Evolutionary conservation across 768 basidiomycete genomes (phyloP).

Genomic region (Jaapia argillacea): DNA sequence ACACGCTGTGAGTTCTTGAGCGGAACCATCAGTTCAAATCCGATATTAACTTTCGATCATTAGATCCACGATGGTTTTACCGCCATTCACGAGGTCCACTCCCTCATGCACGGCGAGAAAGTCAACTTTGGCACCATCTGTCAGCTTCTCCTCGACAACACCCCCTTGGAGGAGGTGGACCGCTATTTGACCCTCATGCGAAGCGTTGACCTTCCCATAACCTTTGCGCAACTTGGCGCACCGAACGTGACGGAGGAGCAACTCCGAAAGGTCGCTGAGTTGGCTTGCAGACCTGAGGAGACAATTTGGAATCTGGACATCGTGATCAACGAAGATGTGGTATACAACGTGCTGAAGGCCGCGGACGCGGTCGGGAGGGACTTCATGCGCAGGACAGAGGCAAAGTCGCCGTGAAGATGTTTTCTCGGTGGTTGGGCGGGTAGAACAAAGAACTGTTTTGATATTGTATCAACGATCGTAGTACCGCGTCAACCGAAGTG

Average conservation of each 20-base stretch:
- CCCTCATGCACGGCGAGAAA: conserved; percentile 20
- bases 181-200: conserved; percentile 20
- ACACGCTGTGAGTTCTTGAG: conserved; percentile 16
- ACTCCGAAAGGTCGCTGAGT: conserved; percentile 15
- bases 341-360: conserved; percentile 18
- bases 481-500: too few species aligned
- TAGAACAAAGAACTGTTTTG: too few species aligned
- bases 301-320: conserved; percentile 22
- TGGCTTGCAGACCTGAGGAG: conserved; percentile 16
- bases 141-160: conserved; percentile 19
- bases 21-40: background rate
- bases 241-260: conserved; percentile 18
- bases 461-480: too few species aligned
- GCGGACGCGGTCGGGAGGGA: conserved; percentile 16
- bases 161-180: conserved; percentile 14
- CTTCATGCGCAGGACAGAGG: conserved; percentile 8
- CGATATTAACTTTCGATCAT: background rate
- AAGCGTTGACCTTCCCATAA: conserved; percentile 19
- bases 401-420: background rate
- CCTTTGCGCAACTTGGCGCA: conserved; percentile 19
- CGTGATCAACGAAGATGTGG: conserved; percentile 17
- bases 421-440: background rate
- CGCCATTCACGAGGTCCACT: conserved; percentile 15
- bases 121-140: conserved; percentile 20
- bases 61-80: conserved; percentile 24